Percentiles rank a stretch among this genome's conserved stretches.
Evolutionary conservation across 1,139 yeast species (phyloP).

Genomic region (Saccharomyces hybrid): DNA sequence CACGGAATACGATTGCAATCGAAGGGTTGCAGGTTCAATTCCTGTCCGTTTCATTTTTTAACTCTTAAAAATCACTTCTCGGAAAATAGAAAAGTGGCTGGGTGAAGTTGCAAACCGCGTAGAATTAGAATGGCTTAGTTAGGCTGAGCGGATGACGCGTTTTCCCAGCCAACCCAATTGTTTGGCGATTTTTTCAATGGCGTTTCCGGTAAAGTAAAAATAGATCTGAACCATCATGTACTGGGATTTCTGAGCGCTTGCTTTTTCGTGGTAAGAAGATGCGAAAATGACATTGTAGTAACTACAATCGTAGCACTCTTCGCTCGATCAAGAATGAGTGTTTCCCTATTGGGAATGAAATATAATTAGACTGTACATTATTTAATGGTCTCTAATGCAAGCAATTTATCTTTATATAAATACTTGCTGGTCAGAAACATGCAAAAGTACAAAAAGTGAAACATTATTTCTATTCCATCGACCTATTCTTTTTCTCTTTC

Average conservation of each 20-base stretch:
- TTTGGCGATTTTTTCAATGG: background rate
- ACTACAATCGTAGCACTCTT: background rate
- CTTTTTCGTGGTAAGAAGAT: background rate
- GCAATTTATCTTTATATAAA: background rate
- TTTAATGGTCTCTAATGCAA: background rate
- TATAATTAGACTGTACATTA: background rate
- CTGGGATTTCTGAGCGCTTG: background rate
- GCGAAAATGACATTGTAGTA: background rate
- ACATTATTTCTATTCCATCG: background rate
- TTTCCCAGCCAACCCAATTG: background rate
- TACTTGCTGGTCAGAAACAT: background rate
- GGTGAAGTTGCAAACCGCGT: background rate
- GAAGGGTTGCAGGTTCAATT: slow-evolving; percentile 73
- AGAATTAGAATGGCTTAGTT: background rate
- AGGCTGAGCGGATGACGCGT: background rate
- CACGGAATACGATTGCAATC: slow-evolving; percentile 38
- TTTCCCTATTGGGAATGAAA: background rate
- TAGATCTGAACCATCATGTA: background rate
- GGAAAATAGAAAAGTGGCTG: background rate
- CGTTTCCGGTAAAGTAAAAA: background rate
- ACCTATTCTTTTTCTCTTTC: background rate
- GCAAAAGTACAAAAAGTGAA: background rate
- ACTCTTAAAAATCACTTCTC: no score
- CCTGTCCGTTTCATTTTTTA: slow-evolving; percentile 59
- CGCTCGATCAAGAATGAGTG: background rate